Percentiles rank a stretch among this genome's conserved stretches.
phyloP scores from a whole-genome alignment of 2,329 filamentous ascomycete genomes.

The Seiridium unicorne region DNA sequence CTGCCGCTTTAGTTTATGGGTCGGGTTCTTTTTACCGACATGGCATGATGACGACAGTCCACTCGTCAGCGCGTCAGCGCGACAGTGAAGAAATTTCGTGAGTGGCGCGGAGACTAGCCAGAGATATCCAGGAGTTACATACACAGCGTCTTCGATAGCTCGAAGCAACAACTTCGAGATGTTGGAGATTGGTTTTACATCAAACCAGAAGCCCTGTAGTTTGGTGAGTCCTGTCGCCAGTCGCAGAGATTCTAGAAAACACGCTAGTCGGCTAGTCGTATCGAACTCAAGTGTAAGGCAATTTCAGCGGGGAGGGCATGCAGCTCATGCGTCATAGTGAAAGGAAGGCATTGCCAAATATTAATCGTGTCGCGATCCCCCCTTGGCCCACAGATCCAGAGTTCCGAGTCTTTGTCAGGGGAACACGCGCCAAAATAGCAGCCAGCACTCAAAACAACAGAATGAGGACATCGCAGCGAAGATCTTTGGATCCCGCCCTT shows the following conservation, averaged over 20 bases:
- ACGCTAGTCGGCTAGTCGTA: background rate
- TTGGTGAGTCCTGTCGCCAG: background rate
- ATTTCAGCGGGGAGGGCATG: constrained; percentile 7
- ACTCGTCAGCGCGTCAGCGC: background rate
- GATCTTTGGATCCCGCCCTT: background rate
- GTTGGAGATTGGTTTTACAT: too few relatives aligned
- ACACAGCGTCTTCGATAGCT: background rate
- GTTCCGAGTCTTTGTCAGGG: background rate
- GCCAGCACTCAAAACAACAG: background rate
- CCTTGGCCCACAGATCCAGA: background rate
- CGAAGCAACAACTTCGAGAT: too few relatives aligned
- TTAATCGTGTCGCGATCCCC: background rate
- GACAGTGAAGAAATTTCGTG: background rate
- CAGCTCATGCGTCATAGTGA: constrained; percentile 5
- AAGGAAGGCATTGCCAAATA: background rate
- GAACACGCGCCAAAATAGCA: background rate
- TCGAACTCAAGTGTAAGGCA: background rate
- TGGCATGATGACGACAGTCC: constrained; percentile 3
- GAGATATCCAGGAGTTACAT: background rate
- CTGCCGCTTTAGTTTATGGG: background rate
- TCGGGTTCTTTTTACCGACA: background rate
- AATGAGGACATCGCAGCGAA: background rate
- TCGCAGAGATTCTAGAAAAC: background rate
- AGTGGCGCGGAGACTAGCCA: background rate
- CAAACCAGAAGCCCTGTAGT: too few relatives aligned